A percentile compares a stretch with the other conserved stretches of the same genome.
These are phyloP conservation scores for Nemania diffusa DNA, from an alignment of 2,329 filamentous ascomycete species.

Conservation along the genomic window DNA sequence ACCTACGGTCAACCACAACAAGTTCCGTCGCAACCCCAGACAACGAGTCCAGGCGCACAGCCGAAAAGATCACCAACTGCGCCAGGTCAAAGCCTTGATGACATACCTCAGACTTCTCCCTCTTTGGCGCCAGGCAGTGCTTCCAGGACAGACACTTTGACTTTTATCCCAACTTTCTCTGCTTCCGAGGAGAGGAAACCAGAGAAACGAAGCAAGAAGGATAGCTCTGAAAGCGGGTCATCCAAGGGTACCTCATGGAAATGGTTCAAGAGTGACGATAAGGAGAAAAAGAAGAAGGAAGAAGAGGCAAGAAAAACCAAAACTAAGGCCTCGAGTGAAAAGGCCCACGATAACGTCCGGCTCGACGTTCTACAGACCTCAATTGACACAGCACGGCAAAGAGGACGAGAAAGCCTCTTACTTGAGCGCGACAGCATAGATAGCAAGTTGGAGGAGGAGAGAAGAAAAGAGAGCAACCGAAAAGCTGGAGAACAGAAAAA, in stretches of 20 bases:
- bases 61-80: conserved; percentile 49
- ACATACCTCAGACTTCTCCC: conserved; percentile 73
- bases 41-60: conserved; percentile 37
- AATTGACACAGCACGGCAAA: conserved; percentile 74
- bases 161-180: conserved; percentile 79
- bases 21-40: conserved; percentile 41
- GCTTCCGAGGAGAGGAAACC: conserved; percentile 74
- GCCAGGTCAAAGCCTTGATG: conserved; percentile 65
- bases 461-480: conserved; percentile 80
- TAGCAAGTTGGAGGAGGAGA: conserved; percentile 79
- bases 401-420: conserved; percentile 83
- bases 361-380: conserved; percentile 89
- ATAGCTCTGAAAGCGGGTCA: conserved; percentile 68
- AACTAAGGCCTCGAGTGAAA: conserved; percentile 65
- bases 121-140: conserved; percentile 74
- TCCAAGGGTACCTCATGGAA: conserved; percentile 82
- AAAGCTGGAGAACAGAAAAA: conserved; percentile 83
- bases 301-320: conserved; percentile 74
- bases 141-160: conserved; percentile 77
- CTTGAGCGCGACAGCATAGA: conserved; percentile 81
- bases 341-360: conserved; percentile 79
- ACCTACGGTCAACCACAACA: conserved; percentile 49
- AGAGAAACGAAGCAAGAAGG: conserved; percentile 81
- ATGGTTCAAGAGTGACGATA: conserved; percentile 84
- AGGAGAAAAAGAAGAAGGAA: conserved; percentile 74